phyloP scores from a whole-genome alignment of 2,329 filamentous ascomycete genomes.

The Fusarium vanettenii region DNA sequence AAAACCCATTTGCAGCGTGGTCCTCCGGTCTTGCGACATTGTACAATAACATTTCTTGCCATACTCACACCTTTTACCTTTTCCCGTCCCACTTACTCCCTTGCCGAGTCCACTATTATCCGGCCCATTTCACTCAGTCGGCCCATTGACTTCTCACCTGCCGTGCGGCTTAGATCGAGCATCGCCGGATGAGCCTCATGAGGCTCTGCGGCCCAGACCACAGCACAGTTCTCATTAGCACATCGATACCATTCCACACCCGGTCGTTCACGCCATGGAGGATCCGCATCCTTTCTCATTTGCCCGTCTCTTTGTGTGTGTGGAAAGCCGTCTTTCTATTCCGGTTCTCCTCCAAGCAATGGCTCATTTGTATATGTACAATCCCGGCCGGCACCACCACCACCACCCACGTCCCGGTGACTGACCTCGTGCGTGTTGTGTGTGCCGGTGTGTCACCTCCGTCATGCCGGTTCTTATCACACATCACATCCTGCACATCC shows the following conservation, averaged over 20 bases:
- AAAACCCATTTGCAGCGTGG: slow-evolving; percentile 19
- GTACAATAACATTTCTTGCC: slow-evolving; percentile 5
- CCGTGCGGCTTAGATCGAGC: slow-evolving; percentile 30
- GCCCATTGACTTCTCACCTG: slow-evolving; percentile 29
- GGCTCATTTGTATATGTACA: slow-evolving; percentile 47
- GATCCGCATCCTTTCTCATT: slow-evolving; percentile 25
- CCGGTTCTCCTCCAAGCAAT: slow-evolving; percentile 37
- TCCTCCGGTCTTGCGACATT: slow-evolving; percentile 28
- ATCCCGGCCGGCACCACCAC: slow-evolving; percentile 35
- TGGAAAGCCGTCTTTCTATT: slow-evolving; percentile 41
- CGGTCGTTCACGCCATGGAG: slow-evolving; percentile 34
- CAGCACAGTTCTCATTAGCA: slow-evolving; percentile 37
- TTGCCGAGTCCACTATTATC: slow-evolving; percentile 38
- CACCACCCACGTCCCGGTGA: slow-evolving; percentile 15
- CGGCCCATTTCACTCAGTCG: slow-evolving; percentile 17
- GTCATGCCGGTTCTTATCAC: not conserved
- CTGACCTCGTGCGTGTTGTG: not conserved
- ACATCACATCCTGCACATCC: not conserved
- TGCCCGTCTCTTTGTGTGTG: slow-evolving; percentile 20
- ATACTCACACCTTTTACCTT: slow-evolving; percentile 7
- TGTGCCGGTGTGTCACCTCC: slow-evolving; percentile 4
- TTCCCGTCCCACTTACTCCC: slow-evolving; percentile 20
- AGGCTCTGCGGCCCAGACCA: slow-evolving; percentile 32
- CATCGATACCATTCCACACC: slow-evolving; percentile 34
- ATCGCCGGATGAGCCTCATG: slow-evolving; percentile 21